These are phyloP conservation scores for Groenewaldozyma auringiensis DNA, from an alignment of 1,139 yeast genomes.

Conservation along the genomic window DNA sequence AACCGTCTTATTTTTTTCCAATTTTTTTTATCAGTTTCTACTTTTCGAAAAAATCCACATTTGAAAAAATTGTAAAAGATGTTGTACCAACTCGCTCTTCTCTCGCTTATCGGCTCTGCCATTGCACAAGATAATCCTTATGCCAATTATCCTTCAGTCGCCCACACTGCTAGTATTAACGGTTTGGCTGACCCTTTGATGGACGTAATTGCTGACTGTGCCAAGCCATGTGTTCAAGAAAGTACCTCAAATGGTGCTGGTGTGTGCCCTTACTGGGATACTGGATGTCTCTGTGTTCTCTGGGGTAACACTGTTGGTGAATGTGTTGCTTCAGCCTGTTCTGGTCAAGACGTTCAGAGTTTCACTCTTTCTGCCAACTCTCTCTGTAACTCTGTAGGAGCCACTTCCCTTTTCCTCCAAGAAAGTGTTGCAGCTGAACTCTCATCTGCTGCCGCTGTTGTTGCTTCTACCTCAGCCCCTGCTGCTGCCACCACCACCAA, in stretches of 20 bases:
- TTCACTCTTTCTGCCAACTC: constrained; percentile 40
- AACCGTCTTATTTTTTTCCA: too few species aligned
- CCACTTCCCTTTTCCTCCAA: constrained; percentile 38
- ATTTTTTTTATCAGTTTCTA: too few species aligned
- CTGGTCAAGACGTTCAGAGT: constrained; percentile 34
- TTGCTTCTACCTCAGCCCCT: constrained; percentile 9
- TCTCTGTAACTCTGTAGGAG: constrained; percentile 36
- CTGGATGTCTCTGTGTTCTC: constrained; percentile 48
- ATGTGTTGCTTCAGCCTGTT: constrained; percentile 39
- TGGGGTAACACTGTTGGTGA: constrained; percentile 43
- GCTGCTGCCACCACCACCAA: constrained; percentile 10
- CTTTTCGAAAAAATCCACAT: too few species aligned
- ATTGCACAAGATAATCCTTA: constrained; percentile 15
- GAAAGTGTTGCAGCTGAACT: constrained; percentile 35
- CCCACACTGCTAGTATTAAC: constrained; percentile 44
- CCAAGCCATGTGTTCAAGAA: constrained; percentile 27
- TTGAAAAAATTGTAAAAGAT: too few species aligned
- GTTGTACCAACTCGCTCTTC: constrained; percentile 7
- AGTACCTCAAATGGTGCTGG: constrained; percentile 8
- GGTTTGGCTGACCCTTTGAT: constrained; percentile 48
- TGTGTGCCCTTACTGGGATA: constrained; percentile 47
- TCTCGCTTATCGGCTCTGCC: constrained; percentile 2
- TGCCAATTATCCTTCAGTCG: constrained; percentile 41
- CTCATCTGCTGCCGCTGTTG: constrained; percentile 30
- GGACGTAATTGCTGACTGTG: constrained; percentile 39